Evolutionary conservation across 2,329 filamentous ascomycete genomes (phyloP).

Genomic region (Talaromyces rugulosus): DNA sequence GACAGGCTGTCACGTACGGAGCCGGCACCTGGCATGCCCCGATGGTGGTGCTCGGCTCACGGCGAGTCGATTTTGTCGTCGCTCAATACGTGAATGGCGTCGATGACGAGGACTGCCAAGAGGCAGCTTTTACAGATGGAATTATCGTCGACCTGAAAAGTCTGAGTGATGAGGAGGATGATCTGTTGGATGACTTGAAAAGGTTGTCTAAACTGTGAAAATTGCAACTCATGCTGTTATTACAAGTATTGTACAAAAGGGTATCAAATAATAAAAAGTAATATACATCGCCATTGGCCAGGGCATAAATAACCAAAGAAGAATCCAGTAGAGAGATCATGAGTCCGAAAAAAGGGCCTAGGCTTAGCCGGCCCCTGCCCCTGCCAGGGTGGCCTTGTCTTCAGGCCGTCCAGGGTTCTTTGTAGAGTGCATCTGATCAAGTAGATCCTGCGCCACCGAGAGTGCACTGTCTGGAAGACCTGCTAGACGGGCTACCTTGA

Average conservation of each 20-base stretch:
- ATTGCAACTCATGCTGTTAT: not conserved
- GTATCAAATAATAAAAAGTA: conserved; percentile 9
- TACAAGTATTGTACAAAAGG: conserved; percentile 7
- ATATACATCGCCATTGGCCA: conserved; percentile 2
- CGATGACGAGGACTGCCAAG: conserved; percentile 79
- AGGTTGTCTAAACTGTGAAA: conserved; percentile 12
- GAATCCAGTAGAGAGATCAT: not conserved
- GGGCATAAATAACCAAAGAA: not conserved
- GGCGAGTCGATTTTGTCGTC: conserved; percentile 78
- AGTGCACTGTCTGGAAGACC: conserved; percentile 73
- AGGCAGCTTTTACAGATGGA: conserved; percentile 53
- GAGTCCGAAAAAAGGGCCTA: not conserved
- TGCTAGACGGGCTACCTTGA: conserved; percentile 89
- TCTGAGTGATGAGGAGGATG: conserved; percentile 12
- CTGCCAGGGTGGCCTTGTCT: not conserved
- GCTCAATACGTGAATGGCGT: conserved; percentile 85
- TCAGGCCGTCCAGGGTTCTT: not conserved
- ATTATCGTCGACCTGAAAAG: conserved; percentile 28
- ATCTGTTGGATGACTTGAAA: conserved; percentile 12
- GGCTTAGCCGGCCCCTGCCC: not conserved
- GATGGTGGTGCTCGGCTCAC: conserved; percentile 77
- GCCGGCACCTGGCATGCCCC: conserved; percentile 94
- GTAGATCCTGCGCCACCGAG: conserved; percentile 58
- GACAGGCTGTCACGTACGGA: conserved; percentile 86
- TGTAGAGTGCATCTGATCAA: conserved; percentile 33